Evolutionary conservation across 352 stramenopile species (phyloP).

Genomic region (Phytophthora ohioensis): DNA sequence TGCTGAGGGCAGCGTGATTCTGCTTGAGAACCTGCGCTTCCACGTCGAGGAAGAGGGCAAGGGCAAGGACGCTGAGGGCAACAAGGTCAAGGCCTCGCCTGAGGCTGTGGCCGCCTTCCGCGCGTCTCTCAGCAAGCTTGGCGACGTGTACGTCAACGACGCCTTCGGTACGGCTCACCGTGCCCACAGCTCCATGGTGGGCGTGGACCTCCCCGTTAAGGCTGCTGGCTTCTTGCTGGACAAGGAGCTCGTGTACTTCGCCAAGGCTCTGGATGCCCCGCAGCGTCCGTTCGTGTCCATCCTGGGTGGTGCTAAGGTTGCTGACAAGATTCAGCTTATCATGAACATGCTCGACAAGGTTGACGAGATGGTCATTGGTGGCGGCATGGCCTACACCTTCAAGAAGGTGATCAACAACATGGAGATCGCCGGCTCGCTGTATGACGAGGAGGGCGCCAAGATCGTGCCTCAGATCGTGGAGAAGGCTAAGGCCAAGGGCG

Average conservation of each 20-base stretch:
- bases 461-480: slow-evolving; percentile 95
- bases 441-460: slow-evolving; percentile 89
- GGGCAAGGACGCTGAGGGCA: slow-evolving; percentile 78
- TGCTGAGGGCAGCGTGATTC: slow-evolving; percentile 87
- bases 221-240: slow-evolving; percentile 97
- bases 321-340: slow-evolving; percentile 99
- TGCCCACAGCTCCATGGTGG: slow-evolving; percentile 98
- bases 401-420: slow-evolving; percentile 98
- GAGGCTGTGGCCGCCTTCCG: slow-evolving; percentile 95
- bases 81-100: slow-evolving; percentile 91
- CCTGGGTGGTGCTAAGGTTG: slow-evolving; percentile 99
- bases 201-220: slow-evolving; percentile 91
- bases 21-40: slow-evolving; percentile 99
- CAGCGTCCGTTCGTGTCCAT: slow-evolving; percentile 98
- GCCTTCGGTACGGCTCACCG: slow-evolving; percentile 99
- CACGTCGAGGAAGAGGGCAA: slow-evolving; percentile 97
- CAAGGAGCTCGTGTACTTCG: slow-evolving; percentile 99
- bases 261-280: slow-evolving; percentile 98
- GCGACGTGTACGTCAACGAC: slow-evolving; percentile 99
- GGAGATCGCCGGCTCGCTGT: slow-evolving; percentile 95
- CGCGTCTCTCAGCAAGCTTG: slow-evolving; percentile 88
- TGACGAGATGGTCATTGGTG: slow-evolving; percentile 99
- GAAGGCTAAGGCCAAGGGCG: slow-evolving; percentile 97
- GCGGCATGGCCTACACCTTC: slow-evolving; percentile 99
- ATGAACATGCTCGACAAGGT: slow-evolving; percentile 99